A percentile compares a stretch with the other conserved stretches of the same genome.
phyloP scores from a whole-genome alignment of 1,284 basidiomycete species.

The Moesziomyces sp. region DNA sequence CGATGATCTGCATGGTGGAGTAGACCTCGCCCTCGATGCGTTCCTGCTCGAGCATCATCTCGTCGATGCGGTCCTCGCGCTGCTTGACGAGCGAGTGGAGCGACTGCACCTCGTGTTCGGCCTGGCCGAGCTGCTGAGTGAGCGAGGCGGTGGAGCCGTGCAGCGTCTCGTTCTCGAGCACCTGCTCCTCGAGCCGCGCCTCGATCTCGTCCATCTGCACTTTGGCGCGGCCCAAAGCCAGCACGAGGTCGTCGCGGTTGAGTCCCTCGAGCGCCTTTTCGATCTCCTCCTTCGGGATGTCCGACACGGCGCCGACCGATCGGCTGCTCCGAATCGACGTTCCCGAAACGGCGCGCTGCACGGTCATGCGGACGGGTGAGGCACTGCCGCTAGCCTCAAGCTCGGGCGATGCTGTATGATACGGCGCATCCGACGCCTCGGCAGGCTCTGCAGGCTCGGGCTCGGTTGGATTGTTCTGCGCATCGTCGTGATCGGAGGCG shows the following conservation, averaged over 20 bases:
- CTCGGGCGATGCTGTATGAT: slow-evolving; percentile 6
- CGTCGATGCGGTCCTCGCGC: slow-evolving; percentile 57
- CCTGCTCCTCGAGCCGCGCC: slow-evolving; percentile 38
- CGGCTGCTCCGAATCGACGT: slow-evolving; percentile 26
- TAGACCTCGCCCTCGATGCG: slow-evolving; percentile 56
- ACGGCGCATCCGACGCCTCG: slow-evolving; percentile 11
- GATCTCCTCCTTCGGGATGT: slow-evolving; percentile 58
- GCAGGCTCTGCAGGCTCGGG: neutral
- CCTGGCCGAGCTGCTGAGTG: slow-evolving; percentile 27
- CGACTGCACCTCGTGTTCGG: slow-evolving; percentile 29
- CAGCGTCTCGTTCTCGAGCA: slow-evolving; percentile 45
- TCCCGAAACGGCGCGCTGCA: slow-evolving; percentile 27
- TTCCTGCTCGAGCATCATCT: slow-evolving; percentile 58
- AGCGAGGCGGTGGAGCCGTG: slow-evolving; percentile 36
- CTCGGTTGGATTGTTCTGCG: slow-evolving; percentile 11
- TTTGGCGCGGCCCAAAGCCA: slow-evolving; percentile 56
- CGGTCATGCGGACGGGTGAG: slow-evolving; percentile 19
- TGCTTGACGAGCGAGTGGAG: slow-evolving; percentile 42
- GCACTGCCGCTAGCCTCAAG: slow-evolving; percentile 39
- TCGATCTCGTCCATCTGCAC: slow-evolving; percentile 60
- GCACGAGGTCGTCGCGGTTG: slow-evolving; percentile 51
- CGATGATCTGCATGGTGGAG: slow-evolving; percentile 46
- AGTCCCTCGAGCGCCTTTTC: slow-evolving; percentile 54
- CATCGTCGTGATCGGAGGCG: neutral
- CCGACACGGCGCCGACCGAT: slow-evolving; percentile 9